A percentile compares a stretch with the other conserved stretches of the same genome.
phyloP scores from a whole-genome alignment of 441 rosid genomes.

The Croton laevigatus region DNA sequence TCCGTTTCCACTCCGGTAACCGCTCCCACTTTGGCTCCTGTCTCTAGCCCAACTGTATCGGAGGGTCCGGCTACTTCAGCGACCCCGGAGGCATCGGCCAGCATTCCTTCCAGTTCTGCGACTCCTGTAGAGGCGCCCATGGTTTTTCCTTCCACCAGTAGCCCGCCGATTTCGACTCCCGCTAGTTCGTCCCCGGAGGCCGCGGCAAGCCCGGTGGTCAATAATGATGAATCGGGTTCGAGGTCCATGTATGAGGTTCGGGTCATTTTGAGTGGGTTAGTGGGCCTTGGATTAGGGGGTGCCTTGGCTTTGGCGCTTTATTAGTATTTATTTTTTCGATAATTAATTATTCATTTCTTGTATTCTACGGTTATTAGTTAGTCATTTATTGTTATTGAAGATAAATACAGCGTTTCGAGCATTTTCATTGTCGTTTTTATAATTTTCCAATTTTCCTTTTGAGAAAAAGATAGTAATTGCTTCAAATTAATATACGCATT shows the following conservation, averaged over 20 bases:
- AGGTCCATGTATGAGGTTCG: constrained; percentile 26
- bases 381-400: too few relatives aligned
- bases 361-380: neutral
- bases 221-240: constrained; percentile 42
- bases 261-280: constrained; percentile 23
- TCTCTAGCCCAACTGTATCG: constrained; percentile 25
- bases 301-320: constrained; percentile 21
- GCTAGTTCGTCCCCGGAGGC: constrained; percentile 31
- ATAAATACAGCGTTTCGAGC: too few relatives aligned
- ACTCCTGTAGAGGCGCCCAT: constrained; percentile 46
- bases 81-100: constrained; percentile 29
- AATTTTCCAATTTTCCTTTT: too few relatives aligned
- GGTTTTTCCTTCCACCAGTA: constrained; percentile 48
- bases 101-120: constrained; percentile 44
- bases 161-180: constrained; percentile 32
- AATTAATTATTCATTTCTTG: neutral
- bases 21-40: constrained; percentile 26
- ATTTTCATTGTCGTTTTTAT: too few relatives aligned
- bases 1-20: constrained; percentile 16
- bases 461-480: too few relatives aligned
- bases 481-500: too few relatives aligned
- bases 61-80: constrained; percentile 38
- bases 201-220: constrained; percentile 29
- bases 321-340: neutral
- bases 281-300: constrained; percentile 26